These are phyloP conservation scores for Asterionellopsis glacialis DNA, from an alignment of 108 stramenopile genomes.

Conservation along the genomic window DNA sequence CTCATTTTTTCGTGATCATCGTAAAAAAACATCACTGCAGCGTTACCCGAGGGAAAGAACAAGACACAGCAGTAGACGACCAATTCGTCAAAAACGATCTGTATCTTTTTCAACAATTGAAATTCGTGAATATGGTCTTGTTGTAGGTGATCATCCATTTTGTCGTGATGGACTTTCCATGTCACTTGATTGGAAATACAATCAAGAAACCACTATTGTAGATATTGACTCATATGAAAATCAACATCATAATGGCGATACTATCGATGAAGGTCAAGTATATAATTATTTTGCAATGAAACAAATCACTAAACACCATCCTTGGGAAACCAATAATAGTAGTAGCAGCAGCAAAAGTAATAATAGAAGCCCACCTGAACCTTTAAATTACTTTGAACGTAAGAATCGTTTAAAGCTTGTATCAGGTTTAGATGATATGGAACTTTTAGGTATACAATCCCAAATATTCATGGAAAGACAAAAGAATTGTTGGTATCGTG, in stretches of 20 bases:
- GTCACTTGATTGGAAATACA: slow-evolving; percentile 49
- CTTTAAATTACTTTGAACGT: slow-evolving; percentile 1
- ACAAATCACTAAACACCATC: too few relatives aligned
- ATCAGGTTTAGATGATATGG: too few relatives aligned
- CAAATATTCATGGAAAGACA: too few relatives aligned
- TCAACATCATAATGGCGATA: neutral
- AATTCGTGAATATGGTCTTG: slow-evolving; percentile 35
- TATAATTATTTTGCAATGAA: too few relatives aligned
- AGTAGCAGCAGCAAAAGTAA: neutral
- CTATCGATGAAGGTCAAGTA: neutral
- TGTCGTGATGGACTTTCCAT: slow-evolving; percentile 46
- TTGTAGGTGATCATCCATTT: slow-evolving; percentile 54
- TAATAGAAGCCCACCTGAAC: neutral
- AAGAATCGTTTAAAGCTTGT: neutral
- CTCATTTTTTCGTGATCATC: too few relatives aligned
- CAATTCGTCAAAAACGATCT: neutral
- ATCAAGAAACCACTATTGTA: slow-evolving; percentile 3
- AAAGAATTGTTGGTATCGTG: too few relatives aligned
- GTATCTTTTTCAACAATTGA: slow-evolving; percentile 17
- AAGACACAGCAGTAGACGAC: too few relatives aligned
- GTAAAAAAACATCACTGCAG: too few relatives aligned
- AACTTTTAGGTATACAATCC: too few relatives aligned
- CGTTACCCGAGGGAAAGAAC: too few relatives aligned
- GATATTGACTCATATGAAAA: slow-evolving; percentile 9
- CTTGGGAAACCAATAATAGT: neutral